Conservation (phyloP, 148 eudicot genomes). For the Amaranthus cruentus region DNA sequence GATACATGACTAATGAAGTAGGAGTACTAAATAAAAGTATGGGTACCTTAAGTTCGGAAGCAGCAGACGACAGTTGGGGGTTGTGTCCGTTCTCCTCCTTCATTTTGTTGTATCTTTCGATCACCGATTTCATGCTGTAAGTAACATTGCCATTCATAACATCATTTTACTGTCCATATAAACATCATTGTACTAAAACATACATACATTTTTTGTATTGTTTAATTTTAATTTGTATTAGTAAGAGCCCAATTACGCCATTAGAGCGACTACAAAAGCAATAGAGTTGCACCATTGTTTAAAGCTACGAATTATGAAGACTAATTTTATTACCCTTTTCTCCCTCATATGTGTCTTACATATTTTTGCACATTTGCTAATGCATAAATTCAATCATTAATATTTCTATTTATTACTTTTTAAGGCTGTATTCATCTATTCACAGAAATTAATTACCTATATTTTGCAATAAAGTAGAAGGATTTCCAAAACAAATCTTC, state of each 20-base stretch:
- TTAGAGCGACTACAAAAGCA: too few species aligned
- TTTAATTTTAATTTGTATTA: neutral
- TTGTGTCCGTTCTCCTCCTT: constrained; percentile 40
- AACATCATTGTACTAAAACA: neutral
- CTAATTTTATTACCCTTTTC: too few species aligned
- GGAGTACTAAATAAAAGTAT: neutral
- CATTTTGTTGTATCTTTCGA: constrained; percentile 49
- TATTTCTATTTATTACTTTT: too few species aligned
- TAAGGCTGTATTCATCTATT: too few species aligned
- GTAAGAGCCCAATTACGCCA: neutral
- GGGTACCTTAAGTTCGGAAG: constrained; percentile 44
- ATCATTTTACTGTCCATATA: constrained; percentile 8
- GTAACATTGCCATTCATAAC: constrained; percentile 1
- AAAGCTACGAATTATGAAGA: too few species aligned
- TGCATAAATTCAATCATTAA: too few species aligned
- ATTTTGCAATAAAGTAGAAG: too few species aligned
- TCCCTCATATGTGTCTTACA: too few species aligned
- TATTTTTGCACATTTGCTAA: too few species aligned
- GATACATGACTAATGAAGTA: constrained; percentile 6
- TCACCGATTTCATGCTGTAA: constrained; percentile 54
- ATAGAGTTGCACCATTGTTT: too few species aligned
- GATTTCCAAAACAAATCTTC: too few species aligned
- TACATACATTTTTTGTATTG: neutral
- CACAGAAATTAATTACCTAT: too few species aligned
- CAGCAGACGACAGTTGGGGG: constrained; percentile 36